Evolutionary conservation across 306 rosid species (phyloP).

Genomic region (Pachyrhizus erosus): DNA sequence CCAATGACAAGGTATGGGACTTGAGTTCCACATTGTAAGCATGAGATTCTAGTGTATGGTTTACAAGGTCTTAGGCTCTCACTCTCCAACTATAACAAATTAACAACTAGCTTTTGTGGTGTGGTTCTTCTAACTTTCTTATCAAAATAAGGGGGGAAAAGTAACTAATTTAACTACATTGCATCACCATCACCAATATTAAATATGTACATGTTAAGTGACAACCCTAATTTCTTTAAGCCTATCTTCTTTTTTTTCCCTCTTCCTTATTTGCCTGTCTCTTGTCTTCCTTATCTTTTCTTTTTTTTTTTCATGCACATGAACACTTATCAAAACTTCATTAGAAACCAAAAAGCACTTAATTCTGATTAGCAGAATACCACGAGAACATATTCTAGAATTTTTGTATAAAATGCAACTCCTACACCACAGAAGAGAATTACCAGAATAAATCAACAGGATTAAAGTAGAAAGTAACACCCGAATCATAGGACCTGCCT

Average conservation of each 20-base stretch:
- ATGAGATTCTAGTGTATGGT: neutral
- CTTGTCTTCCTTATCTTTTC: neutral
- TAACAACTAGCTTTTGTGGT: neutral
- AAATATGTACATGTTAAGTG: slow-evolving; percentile 4
- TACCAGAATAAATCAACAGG: slow-evolving; percentile 95
- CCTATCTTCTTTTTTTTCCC: slow-evolving; percentile 21
- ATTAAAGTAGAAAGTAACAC: slow-evolving; percentile 69
- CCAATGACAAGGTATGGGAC: neutral
- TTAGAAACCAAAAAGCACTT: slow-evolving; percentile 7
- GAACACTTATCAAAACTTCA: neutral
- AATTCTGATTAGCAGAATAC: slow-evolving; percentile 18
- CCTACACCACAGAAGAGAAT: slow-evolving; percentile 14
- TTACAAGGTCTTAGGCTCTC: no score
- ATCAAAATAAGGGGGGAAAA: neutral
- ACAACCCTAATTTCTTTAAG: neutral
- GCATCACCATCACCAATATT: neutral
- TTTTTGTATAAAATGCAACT: neutral
- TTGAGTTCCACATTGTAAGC: neutral
- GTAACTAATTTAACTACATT: neutral
- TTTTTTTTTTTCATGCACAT: neutral
- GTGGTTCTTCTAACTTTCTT: neutral
- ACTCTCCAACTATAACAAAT: neutral
- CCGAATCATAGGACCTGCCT: slow-evolving; percentile 84
- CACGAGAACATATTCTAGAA: slow-evolving; percentile 10
- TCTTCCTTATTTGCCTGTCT: neutral